Evolutionary conservation across 257 asterid genomes (phyloP).

Genomic region (Linaria vulgaris): DNA sequence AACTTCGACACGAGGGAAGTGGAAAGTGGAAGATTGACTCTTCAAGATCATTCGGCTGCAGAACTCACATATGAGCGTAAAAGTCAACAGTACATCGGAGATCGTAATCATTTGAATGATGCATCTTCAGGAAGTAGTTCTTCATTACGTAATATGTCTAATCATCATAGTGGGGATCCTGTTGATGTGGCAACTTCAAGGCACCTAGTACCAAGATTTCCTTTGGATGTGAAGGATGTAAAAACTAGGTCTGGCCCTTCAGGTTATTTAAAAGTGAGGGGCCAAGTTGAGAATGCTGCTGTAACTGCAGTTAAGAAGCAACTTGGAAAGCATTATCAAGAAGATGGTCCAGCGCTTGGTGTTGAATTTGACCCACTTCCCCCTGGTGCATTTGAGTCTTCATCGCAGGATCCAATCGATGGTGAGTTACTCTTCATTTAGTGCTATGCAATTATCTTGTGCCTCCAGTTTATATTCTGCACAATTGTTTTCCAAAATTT

Average conservation of each 20-base stretch:
- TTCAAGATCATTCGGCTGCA: slow-evolving; percentile 52
- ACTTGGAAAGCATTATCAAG: slow-evolving; percentile 67
- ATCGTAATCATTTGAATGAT: slow-evolving; percentile 41
- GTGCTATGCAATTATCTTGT: not conserved
- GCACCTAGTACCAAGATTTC: slow-evolving; percentile 43
- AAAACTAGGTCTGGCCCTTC: slow-evolving; percentile 80
- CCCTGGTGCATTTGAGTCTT: slow-evolving; percentile 72
- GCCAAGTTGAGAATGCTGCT: slow-evolving; percentile 70
- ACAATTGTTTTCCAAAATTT: not conserved
- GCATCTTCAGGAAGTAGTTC: slow-evolving; percentile 80
- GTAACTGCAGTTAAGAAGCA: slow-evolving; percentile 87
- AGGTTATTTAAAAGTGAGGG: slow-evolving; percentile 92
- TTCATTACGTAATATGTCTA: slow-evolving; percentile 45
- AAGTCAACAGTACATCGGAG: slow-evolving; percentile 38
- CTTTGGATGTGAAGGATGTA: slow-evolving; percentile 38
- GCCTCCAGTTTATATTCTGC: not conserved
- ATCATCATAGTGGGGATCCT: slow-evolving; percentile 39
- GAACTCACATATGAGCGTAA: slow-evolving; percentile 53
- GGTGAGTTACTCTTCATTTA: slow-evolving; percentile 38
- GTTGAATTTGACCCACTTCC: slow-evolving; percentile 85
- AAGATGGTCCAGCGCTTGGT: slow-evolving; percentile 91
- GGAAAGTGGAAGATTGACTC: slow-evolving; percentile 61
- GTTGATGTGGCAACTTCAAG: slow-evolving; percentile 46
- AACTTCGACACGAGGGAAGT: slow-evolving; percentile 66
- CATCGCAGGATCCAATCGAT: slow-evolving; percentile 38